Base-by-base conservation (phyloP, 306 rosid genomes). In the Geum urbanum region DNA sequence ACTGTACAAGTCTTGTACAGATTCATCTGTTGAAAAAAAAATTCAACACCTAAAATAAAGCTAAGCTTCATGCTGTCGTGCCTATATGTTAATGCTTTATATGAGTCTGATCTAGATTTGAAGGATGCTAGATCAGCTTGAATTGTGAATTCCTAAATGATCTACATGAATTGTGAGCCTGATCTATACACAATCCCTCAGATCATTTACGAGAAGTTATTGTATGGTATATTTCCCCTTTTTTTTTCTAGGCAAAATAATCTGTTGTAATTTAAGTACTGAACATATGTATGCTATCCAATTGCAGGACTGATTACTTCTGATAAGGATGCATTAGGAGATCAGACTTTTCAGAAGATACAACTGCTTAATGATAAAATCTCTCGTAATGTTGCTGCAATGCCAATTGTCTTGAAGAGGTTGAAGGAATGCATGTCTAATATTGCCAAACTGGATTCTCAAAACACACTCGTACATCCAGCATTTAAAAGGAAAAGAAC, bases 401-500 rank as follows among this genome's bases (percentile, higher is more conserved):
- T 90, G 81, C 96, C 89, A 41, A 7, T 74, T 62, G 88, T 87
- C 69, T 51, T 88, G 89, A 83, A 88, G 83, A 85, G 96, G 80
- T 83, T 88, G 86, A 83, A 77, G 68, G 97, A 86, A 27, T 90
- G 97, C 73, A 78, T 86, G 73, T 76, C 87, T 12, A 86, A 79
- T 63, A 78, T 92, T 53, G 96, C 90, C 59, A 81, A 84, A 67
- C 78, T 86, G 67, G 89, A 85, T 78, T 81, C 96, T 62, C 66
- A 65, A 70, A 90, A 69, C 61, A 77, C 43, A 71, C 69, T 53
- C 71, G 81, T 85, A 73, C 90, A 79, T 74, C 95, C 91, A 48
- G 90, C 85, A 69, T 82, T 88, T 75, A 84, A 86, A 71, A 82
- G 83, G 81, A 84, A 72, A 83, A 82, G 56, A 61, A 75, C 83